phyloP scores from a whole-genome alignment of 371 early-diverging fungal genomes.

The Circinella umbellata region DNA sequence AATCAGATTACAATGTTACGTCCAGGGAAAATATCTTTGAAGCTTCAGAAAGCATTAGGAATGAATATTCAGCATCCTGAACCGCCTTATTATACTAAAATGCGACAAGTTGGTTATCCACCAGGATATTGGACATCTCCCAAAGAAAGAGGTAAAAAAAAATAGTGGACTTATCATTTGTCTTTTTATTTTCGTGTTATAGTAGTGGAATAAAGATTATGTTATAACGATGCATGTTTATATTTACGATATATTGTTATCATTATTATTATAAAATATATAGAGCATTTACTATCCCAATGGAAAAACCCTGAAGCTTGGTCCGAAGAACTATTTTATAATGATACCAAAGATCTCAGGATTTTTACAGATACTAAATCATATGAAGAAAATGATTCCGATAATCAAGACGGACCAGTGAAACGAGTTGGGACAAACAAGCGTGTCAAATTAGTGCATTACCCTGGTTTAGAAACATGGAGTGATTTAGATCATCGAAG shows the following conservation, averaged over 20 bases:
- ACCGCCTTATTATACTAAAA: constrained; percentile 17
- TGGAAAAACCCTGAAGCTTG: constrained; percentile 1
- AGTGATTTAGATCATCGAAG: background rate
- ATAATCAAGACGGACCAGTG: background rate
- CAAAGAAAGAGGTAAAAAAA: background rate
- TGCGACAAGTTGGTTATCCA: constrained; percentile 21
- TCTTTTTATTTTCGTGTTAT: no score
- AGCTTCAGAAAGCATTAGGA: constrained; percentile 9
- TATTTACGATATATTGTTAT: no score
- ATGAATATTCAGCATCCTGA: constrained; percentile 10
- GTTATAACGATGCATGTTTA: background rate
- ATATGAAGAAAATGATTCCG: background rate
- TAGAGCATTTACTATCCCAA: background rate
- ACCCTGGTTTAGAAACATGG: constrained; percentile 4
- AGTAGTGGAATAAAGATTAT: background rate
- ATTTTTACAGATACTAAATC: constrained; percentile 1
- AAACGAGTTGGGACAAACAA: background rate
- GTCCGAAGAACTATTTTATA: background rate
- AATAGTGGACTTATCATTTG: no score
- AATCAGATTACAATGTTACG: constrained; percentile 4
- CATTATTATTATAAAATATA: no score
- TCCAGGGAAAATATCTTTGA: constrained; percentile 8
- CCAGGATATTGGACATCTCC: constrained; percentile 19
- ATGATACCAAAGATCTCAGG: constrained; percentile 1
- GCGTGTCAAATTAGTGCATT: constrained; percentile 13